Evolutionary conservation across 1,284 basidiomycete genomes (phyloP).

Genomic region (Amylostereum areolatum): DNA sequence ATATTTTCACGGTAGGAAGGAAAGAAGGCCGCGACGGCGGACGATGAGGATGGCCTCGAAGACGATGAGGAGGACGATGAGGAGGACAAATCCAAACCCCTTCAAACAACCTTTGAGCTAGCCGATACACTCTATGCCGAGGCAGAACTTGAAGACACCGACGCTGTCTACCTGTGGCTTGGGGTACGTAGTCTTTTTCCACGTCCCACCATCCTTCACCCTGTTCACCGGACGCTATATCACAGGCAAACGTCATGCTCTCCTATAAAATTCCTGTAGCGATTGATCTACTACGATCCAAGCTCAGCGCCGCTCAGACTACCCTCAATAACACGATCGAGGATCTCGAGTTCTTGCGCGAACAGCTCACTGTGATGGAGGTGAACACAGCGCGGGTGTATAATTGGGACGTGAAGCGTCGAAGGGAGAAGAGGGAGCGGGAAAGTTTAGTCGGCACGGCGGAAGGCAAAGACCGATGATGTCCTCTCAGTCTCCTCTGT

Average conservation of each 20-base stretch:
- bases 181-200: slow-evolving; percentile 61
- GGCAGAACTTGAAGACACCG: slow-evolving; percentile 82
- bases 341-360: slow-evolving; percentile 90
- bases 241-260: slow-evolving; percentile 95
- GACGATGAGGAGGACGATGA: slow-evolving; percentile 35
- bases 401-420: slow-evolving; percentile 90
- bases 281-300: slow-evolving; percentile 68
- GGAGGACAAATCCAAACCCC: slow-evolving; percentile 38
- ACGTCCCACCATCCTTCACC: slow-evolving; percentile 1
- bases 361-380: slow-evolving; percentile 97
- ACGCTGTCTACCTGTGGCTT: slow-evolving; percentile 92
- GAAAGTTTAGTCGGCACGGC: slow-evolving; percentile 23
- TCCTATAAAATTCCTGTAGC: slow-evolving; percentile 88
- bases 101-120: slow-evolving; percentile 90
- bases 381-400: slow-evolving; percentile 96
- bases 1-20: slow-evolving; percentile 42
- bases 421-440: slow-evolving; percentile 54
- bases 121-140: slow-evolving; percentile 95
- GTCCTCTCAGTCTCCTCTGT: not conserved
- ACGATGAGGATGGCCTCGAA: slow-evolving; percentile 47
- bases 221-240: not conserved
- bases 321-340: slow-evolving; percentile 71
- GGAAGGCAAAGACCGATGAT: not conserved
- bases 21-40: slow-evolving; percentile 38
- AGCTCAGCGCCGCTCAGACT: slow-evolving; percentile 72